phyloP scores from a whole-genome alignment of 441 rosid genomes.

The Syzygium syzygioides region DNA sequence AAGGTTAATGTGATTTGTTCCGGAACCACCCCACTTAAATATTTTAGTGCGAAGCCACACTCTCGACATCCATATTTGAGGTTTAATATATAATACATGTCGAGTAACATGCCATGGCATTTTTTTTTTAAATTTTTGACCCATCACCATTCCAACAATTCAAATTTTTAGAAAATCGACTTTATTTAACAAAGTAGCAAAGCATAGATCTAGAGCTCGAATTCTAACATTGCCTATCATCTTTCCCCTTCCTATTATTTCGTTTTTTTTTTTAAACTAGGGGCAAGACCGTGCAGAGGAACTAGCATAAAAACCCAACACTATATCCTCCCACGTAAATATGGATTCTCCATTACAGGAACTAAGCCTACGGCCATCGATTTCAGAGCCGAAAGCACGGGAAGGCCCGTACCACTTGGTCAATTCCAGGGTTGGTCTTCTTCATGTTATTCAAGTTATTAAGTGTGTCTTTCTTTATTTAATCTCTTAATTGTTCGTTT shows the following conservation, averaged over 20 bases:
- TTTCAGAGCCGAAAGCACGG: neutral
- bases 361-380: neutral
- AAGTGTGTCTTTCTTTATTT: neutral
- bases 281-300: too few relatives aligned
- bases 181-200: neutral
- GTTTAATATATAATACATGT: too few relatives aligned
- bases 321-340: neutral
- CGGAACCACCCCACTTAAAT: too few relatives aligned
- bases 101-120: too few relatives aligned
- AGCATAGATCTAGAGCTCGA: neutral
- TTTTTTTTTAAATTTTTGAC: too few relatives aligned
- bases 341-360: neutral
- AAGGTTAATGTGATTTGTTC: too few relatives aligned
- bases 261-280: neutral
- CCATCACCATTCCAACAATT: too few relatives aligned
- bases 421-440: neutral
- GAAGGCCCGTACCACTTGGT: neutral
- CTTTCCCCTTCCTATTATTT: neutral
- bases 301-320: neutral
- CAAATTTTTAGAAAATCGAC: neutral
- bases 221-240: neutral
- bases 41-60: too few relatives aligned
- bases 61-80: too few relatives aligned
- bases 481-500: neutral
- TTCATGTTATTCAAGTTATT: neutral